These are phyloP conservation scores for Emergomyces africanus DNA, from an alignment of 2,329 filamentous ascomycete species.

Conservation along the genomic window DNA sequence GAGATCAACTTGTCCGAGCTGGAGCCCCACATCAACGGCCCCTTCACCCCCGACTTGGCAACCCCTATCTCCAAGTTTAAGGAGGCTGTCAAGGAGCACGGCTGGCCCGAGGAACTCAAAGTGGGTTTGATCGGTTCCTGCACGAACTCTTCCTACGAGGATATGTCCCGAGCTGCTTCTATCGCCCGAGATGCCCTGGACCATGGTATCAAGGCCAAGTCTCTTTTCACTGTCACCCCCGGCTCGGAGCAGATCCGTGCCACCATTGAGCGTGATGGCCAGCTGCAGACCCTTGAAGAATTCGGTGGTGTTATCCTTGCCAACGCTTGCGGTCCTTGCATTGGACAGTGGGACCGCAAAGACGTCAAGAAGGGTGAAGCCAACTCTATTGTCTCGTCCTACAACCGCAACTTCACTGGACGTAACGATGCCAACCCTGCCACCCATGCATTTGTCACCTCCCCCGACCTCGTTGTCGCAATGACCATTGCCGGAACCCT, in stretches of 20 bases:
- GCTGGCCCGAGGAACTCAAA: conserved; percentile 94
- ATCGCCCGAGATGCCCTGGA: conserved; percentile 83
- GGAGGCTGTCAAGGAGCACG: conserved; percentile 83
- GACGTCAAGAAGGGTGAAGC: conserved; percentile 91
- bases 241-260: conserved; percentile 95
- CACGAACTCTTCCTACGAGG: conserved; percentile 83
- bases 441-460: conserved; percentile 86
- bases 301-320: conserved; percentile 90
- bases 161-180: conserved; percentile 86
- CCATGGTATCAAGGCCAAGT: conserved; percentile 88
- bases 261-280: conserved; percentile 80
- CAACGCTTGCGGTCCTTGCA: conserved; percentile 87
- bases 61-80: conserved; percentile 97
- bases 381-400: conserved; percentile 96
- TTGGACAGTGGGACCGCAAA: conserved; percentile 87
- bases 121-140: conserved; percentile 95
- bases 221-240: conserved; percentile 87
- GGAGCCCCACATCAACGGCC: conserved; percentile 97
- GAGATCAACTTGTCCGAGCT: conserved; percentile 92
- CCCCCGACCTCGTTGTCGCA: conserved; percentile 78
- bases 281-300: conserved; percentile 89
- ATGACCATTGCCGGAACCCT: conserved; percentile 71
- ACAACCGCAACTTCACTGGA: conserved; percentile 99
- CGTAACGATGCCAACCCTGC: conserved; percentile 94
- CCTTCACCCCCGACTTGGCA: conserved; percentile 95